Conservation (phyloP, 371 early-diverging fungal genomes). For the Lichtheimia hyalospora region DNA sequence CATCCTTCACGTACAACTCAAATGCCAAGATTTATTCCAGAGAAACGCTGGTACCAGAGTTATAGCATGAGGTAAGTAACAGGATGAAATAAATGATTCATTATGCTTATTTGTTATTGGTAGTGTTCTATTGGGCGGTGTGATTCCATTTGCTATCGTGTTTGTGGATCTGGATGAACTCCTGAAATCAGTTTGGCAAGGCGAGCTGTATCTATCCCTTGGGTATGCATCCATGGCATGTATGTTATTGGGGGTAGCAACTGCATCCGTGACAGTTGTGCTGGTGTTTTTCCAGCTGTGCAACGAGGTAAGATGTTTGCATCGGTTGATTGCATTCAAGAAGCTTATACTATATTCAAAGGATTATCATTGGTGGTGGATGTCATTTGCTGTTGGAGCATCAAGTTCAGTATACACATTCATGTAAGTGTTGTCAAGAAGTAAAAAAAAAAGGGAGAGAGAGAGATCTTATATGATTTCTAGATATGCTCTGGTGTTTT, state of each 20-base stretch:
- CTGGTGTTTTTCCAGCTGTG: conserved; percentile 45
- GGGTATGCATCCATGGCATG: conserved; percentile 15
- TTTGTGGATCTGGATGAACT: conserved; percentile 44
- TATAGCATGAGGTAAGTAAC: conserved; percentile 25
- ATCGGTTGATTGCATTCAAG: neutral
- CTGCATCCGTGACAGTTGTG: conserved; percentile 29
- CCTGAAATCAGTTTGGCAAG: conserved; percentile 27
- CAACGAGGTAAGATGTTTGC: conserved; percentile 25
- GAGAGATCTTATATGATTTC: neutral
- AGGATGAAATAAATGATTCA: neutral
- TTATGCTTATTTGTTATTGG: neutral
- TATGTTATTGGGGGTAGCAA: conserved; percentile 18
- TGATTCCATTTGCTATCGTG: conserved; percentile 43
- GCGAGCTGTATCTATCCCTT: conserved; percentile 29
- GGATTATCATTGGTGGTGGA: conserved; percentile 57
- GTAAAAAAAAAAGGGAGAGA: too few species aligned
- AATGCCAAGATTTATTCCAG: conserved; percentile 44
- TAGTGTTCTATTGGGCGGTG: conserved; percentile 32
- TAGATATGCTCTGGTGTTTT: conserved; percentile 41
- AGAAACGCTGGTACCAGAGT: conserved; percentile 41
- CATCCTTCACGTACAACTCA: conserved; percentile 43
- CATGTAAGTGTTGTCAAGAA: conserved; percentile 18
- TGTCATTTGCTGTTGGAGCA: conserved; percentile 35
- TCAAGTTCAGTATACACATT: conserved; percentile 36
- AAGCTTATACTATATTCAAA: conserved; percentile 1